Percentiles rank a stretch among this genome's conserved stretches.
These are phyloP conservation scores for Phytophthora quininea DNA, from an alignment of 352 stramenopile genomes.

Conservation along the genomic window DNA sequence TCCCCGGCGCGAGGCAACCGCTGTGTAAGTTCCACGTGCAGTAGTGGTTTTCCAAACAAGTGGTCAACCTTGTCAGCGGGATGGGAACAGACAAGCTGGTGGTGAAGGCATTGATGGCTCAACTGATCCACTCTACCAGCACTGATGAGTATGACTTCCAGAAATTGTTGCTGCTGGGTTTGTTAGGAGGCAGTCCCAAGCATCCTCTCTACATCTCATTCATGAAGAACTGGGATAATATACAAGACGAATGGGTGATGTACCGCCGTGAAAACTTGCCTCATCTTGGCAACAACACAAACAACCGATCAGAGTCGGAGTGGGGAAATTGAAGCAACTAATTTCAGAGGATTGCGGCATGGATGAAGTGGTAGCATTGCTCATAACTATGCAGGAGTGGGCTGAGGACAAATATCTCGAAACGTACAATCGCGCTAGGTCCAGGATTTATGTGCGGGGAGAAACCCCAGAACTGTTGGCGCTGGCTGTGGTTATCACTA, in stretches of 20 bases:
- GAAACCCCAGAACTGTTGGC: slow-evolving; percentile 6
- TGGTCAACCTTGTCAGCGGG: slow-evolving; percentile 1
- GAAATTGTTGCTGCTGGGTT: background rate
- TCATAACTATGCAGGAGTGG: slow-evolving; percentile 12
- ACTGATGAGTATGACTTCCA: slow-evolving; percentile 5
- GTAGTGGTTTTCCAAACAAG: background rate
- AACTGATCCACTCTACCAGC: background rate
- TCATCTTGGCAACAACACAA: slow-evolving; percentile 16
- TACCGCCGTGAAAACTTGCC: slow-evolving; percentile 7
- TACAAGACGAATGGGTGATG: slow-evolving; percentile 10
- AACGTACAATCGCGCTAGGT: slow-evolving; percentile 7
- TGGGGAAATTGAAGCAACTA: slow-evolving; percentile 15
- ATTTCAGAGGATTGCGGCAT: slow-evolving; percentile 5
- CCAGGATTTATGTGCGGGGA: background rate
- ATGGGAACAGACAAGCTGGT: background rate
- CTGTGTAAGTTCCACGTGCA: slow-evolving; percentile 4
- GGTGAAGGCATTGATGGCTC: slow-evolving; percentile 8
- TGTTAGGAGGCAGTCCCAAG: background rate
- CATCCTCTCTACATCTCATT: slow-evolving; percentile 9
- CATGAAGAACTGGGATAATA: slow-evolving; percentile 18
- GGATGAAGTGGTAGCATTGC: slow-evolving; percentile 7
- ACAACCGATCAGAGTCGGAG: slow-evolving; percentile 18
- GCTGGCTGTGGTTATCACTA: background rate
- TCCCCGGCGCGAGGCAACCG: slow-evolving; percentile 5
- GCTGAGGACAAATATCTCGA: slow-evolving; percentile 7